Evolutionary conservation across 768 basidiomycete genomes (phyloP), one percentile per base, ranked within the genome.

Genomic region (Lactifluus volemus): DNA sequence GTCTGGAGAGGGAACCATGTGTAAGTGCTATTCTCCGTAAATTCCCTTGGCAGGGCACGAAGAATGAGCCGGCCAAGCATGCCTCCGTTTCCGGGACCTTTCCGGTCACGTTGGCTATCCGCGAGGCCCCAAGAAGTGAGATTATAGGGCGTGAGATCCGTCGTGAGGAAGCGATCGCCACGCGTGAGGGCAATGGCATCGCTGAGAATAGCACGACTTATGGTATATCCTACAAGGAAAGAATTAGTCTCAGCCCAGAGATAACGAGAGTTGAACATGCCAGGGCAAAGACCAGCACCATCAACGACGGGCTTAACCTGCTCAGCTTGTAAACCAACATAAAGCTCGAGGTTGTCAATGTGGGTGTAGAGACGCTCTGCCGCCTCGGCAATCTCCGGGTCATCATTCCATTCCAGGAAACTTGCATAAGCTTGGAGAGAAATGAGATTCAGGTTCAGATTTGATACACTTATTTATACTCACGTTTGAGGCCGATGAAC

Each of bases 1-100:
- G 85, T 88, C 84, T 92, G 85, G 48, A 92, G 77, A n/a, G 91
- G 88, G 84, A 92, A 92, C 82, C 88, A 91, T 4, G 91, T 84
- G 69, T 89, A 92, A 50, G 82, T 74, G 61, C 86, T 88, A 70
- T 86, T 83, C 60, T 81, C 78, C 0, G 79, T 78, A 73, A 79
- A 92, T 68, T 89, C 74, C 52, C 83, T 72, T 1, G 91, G 89
- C 1, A 92, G 78, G 19, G 82, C 83, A 49, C 91, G 87, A 52
- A 90, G 74, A 72, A 92, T 74, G 36, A 92, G 79, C 38, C 85
- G 81, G 7, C 86, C 89, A 44, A 92, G 80, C 12, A 81, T 86
- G 70, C 85, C 86, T 21, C 89, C 89, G 65, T 86, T 88, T 30
- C 89, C 89, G 60, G 83, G 85, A 4, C 80, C 89, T 42, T 76